A percentile compares a stretch with the other conserved stretches of the same genome.
Evolutionary conservation across 495 filamentous ascomycete species (phyloP).

Genomic region (Aspergillus ellipticus): DNA sequence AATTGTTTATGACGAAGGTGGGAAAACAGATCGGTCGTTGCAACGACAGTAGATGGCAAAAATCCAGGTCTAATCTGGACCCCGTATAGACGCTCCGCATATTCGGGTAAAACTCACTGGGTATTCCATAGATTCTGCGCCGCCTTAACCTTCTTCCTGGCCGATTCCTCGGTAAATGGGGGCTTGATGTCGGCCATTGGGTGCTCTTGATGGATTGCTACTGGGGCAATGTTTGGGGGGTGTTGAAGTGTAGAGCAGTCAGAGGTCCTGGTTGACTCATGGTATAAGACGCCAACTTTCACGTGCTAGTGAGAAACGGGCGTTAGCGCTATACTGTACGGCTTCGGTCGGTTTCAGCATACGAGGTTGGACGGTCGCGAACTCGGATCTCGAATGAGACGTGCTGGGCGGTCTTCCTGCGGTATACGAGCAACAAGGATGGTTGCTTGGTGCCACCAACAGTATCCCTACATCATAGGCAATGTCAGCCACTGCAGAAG

Average conservation of each 20-base stretch:
- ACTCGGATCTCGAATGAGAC: no score
- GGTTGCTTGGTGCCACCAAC: no score
- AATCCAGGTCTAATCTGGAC: background rate
- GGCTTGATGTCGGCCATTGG: constrained; percentile 59
- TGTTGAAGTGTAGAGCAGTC: background rate
- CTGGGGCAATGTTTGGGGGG: background rate
- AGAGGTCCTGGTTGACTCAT: background rate
- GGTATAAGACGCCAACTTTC: background rate
- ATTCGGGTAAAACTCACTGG: constrained; percentile 40
- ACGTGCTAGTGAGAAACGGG: background rate
- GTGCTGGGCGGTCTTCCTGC: no score
- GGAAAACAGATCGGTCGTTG: background rate
- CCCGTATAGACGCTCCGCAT: background rate
- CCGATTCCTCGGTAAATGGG: constrained; percentile 77
- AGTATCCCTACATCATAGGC: no score
- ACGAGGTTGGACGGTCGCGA: no score
- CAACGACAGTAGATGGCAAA: background rate
- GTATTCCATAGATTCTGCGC: constrained; percentile 88
- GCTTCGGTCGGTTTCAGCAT: no score
- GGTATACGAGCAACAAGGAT: no score
- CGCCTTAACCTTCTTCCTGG: constrained; percentile 75
- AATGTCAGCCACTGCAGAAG: no score
- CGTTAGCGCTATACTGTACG: no score
- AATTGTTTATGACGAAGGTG: background rate
- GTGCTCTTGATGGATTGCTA: background rate